Base-by-base conservation (phyloP, 2,329 filamentous ascomycete species). In the Trichophyton schoenleinii region DNA sequence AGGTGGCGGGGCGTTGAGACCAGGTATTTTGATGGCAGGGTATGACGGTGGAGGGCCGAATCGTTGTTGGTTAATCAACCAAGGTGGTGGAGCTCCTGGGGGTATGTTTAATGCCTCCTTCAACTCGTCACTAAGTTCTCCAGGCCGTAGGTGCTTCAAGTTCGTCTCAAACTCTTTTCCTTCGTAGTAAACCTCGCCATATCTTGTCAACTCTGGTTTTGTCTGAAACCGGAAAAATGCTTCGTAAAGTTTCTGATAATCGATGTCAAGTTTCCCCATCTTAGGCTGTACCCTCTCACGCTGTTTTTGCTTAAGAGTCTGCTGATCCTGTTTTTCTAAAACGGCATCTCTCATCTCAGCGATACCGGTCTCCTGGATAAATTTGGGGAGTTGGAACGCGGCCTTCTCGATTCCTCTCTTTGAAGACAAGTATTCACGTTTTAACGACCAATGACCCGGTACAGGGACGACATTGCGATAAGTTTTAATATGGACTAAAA, bases 181-280 rank as follows among this genome's bases (percentile, higher is more conserved):
- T 75, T 99, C 94, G 73, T 97, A 97, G 75, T 99, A 99, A n/a
- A 99, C 91, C 74, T 99, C 94, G 46, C 94, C 94, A 68, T 96
- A 99, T 49, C 91, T 84, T 36, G 94, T 97, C 65, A 99, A 78
- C 67, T 91, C 86, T 0, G 94, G 94, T 75, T 99, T 99, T 46
- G 90, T 95, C 77, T 99, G 94, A 72, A 96, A 95, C 63, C 91
- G 85, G 80, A 99, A 99, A 79, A 99, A 99, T 3, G 94, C 94
- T 72, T 97, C 94, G 76, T 97, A 97, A 60, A 97, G 84, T 73
- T 94, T 96, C 71, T 96, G 90, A 74, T 99, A 99, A 74, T 99
- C 94, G 67, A 99, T 97, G 73, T 99, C 94, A 58, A 99, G 81
- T 74, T 94, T 95, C 64, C 94, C 94, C 83, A 96, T 94, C 77